Conservation (phyloP, 192 early-diverging fungal genomes). For the Diversispora epigaea region DNA sequence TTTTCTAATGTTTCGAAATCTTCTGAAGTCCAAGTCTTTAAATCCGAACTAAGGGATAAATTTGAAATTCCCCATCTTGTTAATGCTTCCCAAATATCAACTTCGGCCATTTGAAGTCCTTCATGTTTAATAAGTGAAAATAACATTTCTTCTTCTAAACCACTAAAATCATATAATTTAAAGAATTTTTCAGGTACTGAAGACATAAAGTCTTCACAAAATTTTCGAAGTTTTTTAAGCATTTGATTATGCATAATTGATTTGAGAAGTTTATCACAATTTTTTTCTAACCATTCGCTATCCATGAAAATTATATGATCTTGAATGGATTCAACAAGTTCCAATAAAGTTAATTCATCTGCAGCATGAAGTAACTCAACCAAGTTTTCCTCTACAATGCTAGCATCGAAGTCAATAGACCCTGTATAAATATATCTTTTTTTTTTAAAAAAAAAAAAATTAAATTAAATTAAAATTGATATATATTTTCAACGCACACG, state of each 20-base stretch:
- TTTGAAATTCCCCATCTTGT: constrained; percentile 14
- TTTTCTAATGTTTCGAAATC: constrained; percentile 17
- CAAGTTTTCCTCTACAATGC: neutral
- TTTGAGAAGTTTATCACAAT: neutral
- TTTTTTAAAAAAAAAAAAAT: too few species aligned
- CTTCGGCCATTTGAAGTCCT: neutral
- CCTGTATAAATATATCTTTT: constrained; percentile 11
- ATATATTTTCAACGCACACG: too few species aligned
- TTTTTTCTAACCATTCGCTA: neutral
- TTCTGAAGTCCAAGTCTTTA: neutral
- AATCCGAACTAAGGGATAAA: neutral
- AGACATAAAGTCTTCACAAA: constrained; percentile 4
- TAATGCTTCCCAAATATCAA: constrained; percentile 13
- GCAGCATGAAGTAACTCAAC: constrained; percentile 11
- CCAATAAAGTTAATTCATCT: neutral
- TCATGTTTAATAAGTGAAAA: constrained; percentile 4
- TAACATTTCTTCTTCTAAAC: neutral
- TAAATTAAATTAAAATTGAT: too few species aligned
- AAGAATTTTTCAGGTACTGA: neutral
- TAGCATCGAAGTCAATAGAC: neutral
- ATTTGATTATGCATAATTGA: neutral
- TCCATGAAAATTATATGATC: neutral
- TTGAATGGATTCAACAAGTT: constrained; percentile 3
- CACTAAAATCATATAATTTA: constrained; percentile 4
- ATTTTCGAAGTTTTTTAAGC: neutral